Base-by-base conservation (phyloP, 2,329 filamentous ascomycete species). In the Penicillium crustosum region DNA sequence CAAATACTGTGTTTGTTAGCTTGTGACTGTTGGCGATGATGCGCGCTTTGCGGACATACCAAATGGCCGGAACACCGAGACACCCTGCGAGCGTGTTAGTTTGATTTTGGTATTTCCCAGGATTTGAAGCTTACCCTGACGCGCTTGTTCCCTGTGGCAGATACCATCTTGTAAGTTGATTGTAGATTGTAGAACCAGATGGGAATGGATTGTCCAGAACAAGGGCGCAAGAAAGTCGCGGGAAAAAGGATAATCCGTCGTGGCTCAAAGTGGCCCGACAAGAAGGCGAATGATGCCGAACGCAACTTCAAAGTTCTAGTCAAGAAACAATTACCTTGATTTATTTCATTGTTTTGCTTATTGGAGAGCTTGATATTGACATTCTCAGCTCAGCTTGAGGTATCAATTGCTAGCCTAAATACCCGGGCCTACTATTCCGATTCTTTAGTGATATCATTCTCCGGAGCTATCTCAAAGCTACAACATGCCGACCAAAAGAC, bases 401-500 rank as follows among this genome's bases (percentile, higher is more conserved):
- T 19, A 13, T 36, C 29, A 36, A 43, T 43, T 42, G 13, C 25
- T 13, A 54, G n/a, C 42, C 51, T 38, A 39, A 64, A 69, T 58
- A 25, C 13, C 19, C 12, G n/a, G 19, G 35, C 23, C 1, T 27
- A 21, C 15, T 13, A 27, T 42, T 42, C 29, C 21, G 25, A 27
- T 44, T 36, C 21, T 36, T 27, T 41, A 12, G 41, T 57, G 55
- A 53, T 25, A 57, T 57, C 55, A 53, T 57, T 55, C 21, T 27
- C 47, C 36, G 6, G 27, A 61, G 50, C 60, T 62, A 61, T 56
- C 50, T 60, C 29, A 48, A 19, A 58, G 59, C 55, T 55, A 42
- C 19, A 70, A 82, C 53, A 80, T 83, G 63, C 82, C 83, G 49
- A 80, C 86, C 57, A 96, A 92, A 78, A 89, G 86, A 76, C 81